A percentile compares a stretch with the other conserved stretches of the same genome.
Evolutionary conservation across 169 alveolate species (phyloP).

Genomic region (Perkinsus olseni): DNA sequence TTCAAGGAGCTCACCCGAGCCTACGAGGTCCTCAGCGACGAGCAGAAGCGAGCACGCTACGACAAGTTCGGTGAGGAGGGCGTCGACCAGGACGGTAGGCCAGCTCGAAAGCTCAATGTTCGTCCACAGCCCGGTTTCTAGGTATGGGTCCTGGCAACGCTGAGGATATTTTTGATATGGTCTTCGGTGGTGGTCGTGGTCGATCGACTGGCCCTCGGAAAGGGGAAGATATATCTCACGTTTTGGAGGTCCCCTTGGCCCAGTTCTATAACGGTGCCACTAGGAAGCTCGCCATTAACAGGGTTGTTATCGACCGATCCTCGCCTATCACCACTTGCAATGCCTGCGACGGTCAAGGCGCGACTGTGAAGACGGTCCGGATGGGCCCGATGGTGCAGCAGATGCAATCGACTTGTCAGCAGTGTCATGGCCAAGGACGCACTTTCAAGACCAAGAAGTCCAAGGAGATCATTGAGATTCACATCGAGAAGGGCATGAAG

Average conservation of each 20-base stretch:
- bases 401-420: slow-evolving; percentile 32
- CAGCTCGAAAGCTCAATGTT: not conserved
- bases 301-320: slow-evolving; percentile 30
- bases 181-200: slow-evolving; percentile 47
- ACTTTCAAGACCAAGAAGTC: slow-evolving; percentile 29
- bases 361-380: slow-evolving; percentile 37
- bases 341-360: slow-evolving; percentile 65
- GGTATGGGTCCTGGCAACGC: not conserved
- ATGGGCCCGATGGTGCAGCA: slow-evolving; percentile 29
- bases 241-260: slow-evolving; percentile 54
- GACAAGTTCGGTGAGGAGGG: slow-evolving; percentile 89
- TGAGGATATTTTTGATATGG: slow-evolving; percentile 13
- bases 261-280: slow-evolving; percentile 63
- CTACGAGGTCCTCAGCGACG: slow-evolving; percentile 78
- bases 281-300: slow-evolving; percentile 44
- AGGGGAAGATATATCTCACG: slow-evolving; percentile 38
- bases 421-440: slow-evolving; percentile 49
- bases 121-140: not conserved
- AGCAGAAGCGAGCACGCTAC: slow-evolving; percentile 74
- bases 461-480: slow-evolving; percentile 44
- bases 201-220: slow-evolving; percentile 18
- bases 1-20: slow-evolving; percentile 93
- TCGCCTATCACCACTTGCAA: slow-evolving; percentile 31
- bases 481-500: slow-evolving; percentile 63
- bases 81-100: slow-evolving; percentile 20